Evolutionary conservation across 768 basidiomycete genomes (phyloP).

Genomic region (Leccinellum luteum): DNA sequence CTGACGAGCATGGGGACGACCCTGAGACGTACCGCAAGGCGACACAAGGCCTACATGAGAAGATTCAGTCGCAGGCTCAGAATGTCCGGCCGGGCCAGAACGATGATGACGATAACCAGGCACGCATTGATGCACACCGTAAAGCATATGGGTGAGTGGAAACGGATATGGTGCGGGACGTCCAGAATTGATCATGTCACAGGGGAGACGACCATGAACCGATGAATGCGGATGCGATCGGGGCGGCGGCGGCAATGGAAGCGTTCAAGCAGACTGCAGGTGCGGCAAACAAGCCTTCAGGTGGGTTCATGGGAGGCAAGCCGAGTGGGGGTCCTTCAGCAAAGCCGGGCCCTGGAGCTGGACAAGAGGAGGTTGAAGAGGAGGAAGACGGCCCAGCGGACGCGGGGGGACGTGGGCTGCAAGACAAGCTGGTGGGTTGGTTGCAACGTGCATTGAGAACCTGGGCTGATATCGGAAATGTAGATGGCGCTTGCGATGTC

Average conservation of each 20-base stretch:
- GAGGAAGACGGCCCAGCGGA: constrained; percentile 7
- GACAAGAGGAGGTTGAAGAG: neutral
- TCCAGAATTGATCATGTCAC: neutral
- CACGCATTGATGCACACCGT: constrained; percentile 26
- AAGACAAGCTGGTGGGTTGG: constrained; percentile 30
- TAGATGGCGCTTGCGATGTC: constrained; percentile 33
- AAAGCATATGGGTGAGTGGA: constrained; percentile 32
- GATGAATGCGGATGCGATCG: constrained; percentile 28
- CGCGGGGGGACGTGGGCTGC: constrained; percentile 18
- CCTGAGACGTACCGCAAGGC: constrained; percentile 19
- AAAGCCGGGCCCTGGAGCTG: neutral
- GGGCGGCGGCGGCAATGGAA: constrained; percentile 31
- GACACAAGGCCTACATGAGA: constrained; percentile 24
- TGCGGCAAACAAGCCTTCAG: constrained; percentile 12
- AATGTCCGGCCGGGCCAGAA: neutral
- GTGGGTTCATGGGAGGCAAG: constrained; percentile 14
- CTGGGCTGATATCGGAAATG: neutral
- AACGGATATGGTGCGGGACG: too few species aligned
- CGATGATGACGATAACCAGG: constrained; percentile 12
- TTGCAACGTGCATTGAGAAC: neutral
- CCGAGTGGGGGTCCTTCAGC: neutral
- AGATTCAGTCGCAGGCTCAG: constrained; percentile 16
- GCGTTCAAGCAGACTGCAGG: constrained; percentile 28
- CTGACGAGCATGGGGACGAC: constrained; percentile 16
- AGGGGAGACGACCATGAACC: constrained; percentile 22